Conservation (phyloP, 306 rosid genomes). For the Rosa multiflora region DNA sequence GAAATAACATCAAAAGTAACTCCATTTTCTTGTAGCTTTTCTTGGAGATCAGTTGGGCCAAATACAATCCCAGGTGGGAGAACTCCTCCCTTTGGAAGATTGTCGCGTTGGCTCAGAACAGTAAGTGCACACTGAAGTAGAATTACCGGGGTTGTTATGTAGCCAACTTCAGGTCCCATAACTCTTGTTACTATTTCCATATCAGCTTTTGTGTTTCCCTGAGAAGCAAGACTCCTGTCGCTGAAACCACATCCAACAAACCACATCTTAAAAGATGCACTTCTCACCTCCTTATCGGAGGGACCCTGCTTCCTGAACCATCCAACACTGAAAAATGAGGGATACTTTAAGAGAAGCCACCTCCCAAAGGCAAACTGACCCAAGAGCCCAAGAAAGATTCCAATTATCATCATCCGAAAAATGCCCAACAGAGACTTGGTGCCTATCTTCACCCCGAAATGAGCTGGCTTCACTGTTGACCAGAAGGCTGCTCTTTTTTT, state of each 20-base stretch:
- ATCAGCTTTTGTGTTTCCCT: constrained; percentile 56
- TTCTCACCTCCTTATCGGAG: constrained; percentile 64
- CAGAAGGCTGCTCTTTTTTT: constrained; percentile 64
- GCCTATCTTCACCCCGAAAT: constrained; percentile 72
- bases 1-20: constrained; percentile 73
- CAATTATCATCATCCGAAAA: constrained; percentile 37
- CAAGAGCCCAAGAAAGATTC: constrained; percentile 57
- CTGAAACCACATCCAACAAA: constrained; percentile 72
- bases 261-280: constrained; percentile 91
- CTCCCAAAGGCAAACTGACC: constrained; percentile 61
- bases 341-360: constrained; percentile 74
- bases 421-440: constrained; percentile 57
- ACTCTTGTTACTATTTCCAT: constrained; percentile 74
- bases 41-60: constrained; percentile 76
- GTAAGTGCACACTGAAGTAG: constrained; percentile 77
- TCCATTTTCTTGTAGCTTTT: constrained; percentile 73
- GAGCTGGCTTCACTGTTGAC: constrained; percentile 70
- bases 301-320: constrained; percentile 79
- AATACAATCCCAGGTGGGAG: constrained; percentile 73
- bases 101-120: constrained; percentile 54
- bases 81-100: constrained; percentile 78
- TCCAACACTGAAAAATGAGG: constrained; percentile 73
- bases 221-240: constrained; percentile 32
- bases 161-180: constrained; percentile 85
- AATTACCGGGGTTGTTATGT: constrained; percentile 77